A percentile compares a stretch with the other conserved stretches of the same genome.
Conservation (phyloP, 2,329 filamentous ascomycete species). For the Fusarium redolens region DNA sequence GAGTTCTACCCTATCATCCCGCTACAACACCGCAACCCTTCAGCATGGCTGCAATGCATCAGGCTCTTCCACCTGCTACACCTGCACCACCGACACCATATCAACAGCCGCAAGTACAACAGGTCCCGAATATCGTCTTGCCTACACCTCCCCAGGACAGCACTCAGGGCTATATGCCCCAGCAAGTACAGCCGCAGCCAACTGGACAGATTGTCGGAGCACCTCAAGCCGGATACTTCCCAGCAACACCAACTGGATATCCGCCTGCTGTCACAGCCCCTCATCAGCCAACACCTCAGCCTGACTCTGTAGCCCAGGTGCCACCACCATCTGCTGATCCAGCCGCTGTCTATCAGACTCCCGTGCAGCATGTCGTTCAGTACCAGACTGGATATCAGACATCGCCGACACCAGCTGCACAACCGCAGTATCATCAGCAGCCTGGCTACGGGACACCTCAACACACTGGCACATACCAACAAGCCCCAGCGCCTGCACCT, state of each 20-base stretch:
- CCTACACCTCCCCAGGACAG: background rate
- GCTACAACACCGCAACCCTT: background rate
- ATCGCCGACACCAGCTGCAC: background rate
- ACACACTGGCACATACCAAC: background rate
- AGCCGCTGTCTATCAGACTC: background rate
- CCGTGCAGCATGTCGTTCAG: background rate
- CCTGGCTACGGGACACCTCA: background rate
- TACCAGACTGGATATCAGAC: background rate
- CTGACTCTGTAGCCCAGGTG: background rate
- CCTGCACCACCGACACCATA: background rate
- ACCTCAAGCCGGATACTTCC: conserved; percentile 7
- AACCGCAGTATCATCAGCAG: background rate
- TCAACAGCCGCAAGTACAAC: background rate
- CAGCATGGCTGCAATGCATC: conserved; percentile 22
- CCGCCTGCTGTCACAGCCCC: background rate
- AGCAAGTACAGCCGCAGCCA: background rate
- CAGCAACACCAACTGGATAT: background rate
- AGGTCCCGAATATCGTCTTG: background rate
- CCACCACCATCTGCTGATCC: background rate
- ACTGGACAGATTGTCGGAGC: background rate
- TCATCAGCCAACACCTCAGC: background rate
- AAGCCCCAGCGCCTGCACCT: background rate
- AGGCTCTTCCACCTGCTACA: conserved; percentile 18
- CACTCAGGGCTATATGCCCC: background rate
- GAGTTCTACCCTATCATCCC: background rate